phyloP scores from a whole-genome alignment of 768 basidiomycete genomes.

The Pleurotus pulmonarius region DNA sequence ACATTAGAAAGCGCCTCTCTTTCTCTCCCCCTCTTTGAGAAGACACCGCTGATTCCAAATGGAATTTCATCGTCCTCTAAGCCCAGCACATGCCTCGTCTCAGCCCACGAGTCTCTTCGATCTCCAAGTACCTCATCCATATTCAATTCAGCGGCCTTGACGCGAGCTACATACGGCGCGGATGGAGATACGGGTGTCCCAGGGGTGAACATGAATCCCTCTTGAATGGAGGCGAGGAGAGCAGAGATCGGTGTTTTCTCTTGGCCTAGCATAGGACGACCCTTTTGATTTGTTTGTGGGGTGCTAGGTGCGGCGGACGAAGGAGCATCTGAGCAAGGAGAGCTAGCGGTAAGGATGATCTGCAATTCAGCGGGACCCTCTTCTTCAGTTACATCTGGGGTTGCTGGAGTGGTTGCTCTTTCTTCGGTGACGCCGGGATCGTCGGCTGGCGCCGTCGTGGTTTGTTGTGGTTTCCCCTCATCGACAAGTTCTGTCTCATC shows the following conservation, averaged over 20 bases:
- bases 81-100: constrained; percentile 1
- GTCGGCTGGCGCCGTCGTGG: background rate
- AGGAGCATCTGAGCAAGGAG: constrained; percentile 1
- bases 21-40: constrained; percentile 1
- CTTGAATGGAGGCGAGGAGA: constrained; percentile 59
- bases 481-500: background rate
- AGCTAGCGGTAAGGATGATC: background rate
- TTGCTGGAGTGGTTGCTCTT: background rate
- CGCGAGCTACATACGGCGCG: constrained; percentile 32
- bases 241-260: constrained; percentile 63
- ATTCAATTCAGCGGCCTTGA: background rate
- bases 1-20: constrained; percentile 4
- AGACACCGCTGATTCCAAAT: constrained; percentile 4
- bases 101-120: constrained; percentile 7
- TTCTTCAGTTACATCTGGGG: background rate
- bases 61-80: constrained; percentile 1
- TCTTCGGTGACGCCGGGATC: background rate
- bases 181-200: constrained; percentile 60
- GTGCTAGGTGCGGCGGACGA: background rate
- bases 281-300: background rate
- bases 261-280: background rate
- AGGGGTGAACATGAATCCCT: constrained; percentile 65
- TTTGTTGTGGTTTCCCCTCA: background rate
- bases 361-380: background rate
- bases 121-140: background rate